Base-by-base conservation (phyloP, 257 asterid species). In the Solanum acaule region DNA sequence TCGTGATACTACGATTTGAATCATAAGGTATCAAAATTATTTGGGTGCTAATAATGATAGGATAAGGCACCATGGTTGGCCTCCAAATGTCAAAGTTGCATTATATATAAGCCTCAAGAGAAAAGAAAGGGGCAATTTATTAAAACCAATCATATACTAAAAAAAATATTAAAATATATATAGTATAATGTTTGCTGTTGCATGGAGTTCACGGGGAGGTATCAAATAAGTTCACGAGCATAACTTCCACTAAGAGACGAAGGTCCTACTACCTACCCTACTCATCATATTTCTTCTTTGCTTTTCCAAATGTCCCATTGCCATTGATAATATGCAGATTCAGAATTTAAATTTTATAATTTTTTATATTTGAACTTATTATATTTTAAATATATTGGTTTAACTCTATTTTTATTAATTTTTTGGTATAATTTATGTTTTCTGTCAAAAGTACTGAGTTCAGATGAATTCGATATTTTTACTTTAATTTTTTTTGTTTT, bases 171-270 rank as follows among this genome's bases (percentile, higher is more conserved):
- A 68, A 29, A 29, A 31, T 31, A 31, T 15, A 31, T 15, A 70
- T 37, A 35, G 49, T 40, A 77, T 86, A 87, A 91, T 76, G 78
- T 38, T 73, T n/a, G 40, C 90, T 90, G 90, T 88, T 81, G 88
- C 81, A 88, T 89, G 83, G 68, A 83, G 86, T 87, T 91, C 96
- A 92, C 95, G 93, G 86, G 94, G 94, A 90, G 46, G 86, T 89
- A 90, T 92, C 71, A 87, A 90, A 29, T 81, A 81, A 86, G 94
- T 91, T 93, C 96, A 93, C 96, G 96, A 91, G 96, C 90, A 23
- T 88, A 86, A 85, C 81, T 70, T 86, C 11, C 90, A 75, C 76
- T 83, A 90, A 87, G 90, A 89, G 93, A 91, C 93, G 92, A 90
- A 87, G 89, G 81, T 82, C 86, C 34, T 72, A 89, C 89, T 40